Percentiles rank a stretch among this genome's conserved stretches.
phyloP scores from a whole-genome alignment of 345 rosid genomes.

The Eutrema japonicum region DNA sequence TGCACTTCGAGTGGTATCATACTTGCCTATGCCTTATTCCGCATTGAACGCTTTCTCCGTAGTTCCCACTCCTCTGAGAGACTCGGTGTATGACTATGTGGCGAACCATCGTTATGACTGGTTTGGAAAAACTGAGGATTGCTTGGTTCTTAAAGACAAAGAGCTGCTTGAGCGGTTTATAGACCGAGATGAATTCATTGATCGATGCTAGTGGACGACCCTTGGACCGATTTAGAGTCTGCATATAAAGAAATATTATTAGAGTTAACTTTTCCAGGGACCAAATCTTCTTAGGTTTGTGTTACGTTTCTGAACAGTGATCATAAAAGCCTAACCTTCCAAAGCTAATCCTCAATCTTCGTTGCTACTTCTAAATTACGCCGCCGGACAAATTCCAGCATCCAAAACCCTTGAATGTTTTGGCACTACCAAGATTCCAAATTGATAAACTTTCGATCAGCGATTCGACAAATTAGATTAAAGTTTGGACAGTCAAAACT shows the following conservation, averaged over 20 bases:
- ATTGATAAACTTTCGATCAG: neutral
- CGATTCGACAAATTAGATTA: neutral
- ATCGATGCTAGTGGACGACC: conserved; percentile 32
- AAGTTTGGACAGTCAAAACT: too few species aligned
- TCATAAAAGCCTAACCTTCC: conserved; percentile 1
- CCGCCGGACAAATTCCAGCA: neutral
- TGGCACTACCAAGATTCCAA: neutral
- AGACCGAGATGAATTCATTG: conserved; percentile 71
- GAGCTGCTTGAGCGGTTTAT: conserved; percentile 80
- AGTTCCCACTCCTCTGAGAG: conserved; percentile 72
- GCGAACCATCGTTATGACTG: conserved; percentile 74
- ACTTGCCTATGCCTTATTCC: conserved; percentile 80
- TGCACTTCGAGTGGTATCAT: conserved; percentile 73
- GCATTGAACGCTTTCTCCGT: conserved; percentile 62
- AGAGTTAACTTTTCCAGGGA: conserved; percentile 6
- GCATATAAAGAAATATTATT: neutral
- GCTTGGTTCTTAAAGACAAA: conserved; percentile 69
- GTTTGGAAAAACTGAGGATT: conserved; percentile 76
- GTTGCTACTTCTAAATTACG: neutral
- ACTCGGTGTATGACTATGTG: conserved; percentile 73
- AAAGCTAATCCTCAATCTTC: neutral
- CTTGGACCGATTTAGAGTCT: conserved; percentile 5
- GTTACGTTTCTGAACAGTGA: conserved; percentile 9
- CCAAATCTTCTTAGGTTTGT: neutral
- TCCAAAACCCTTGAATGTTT: neutral